Evolutionary conservation across 2,329 filamentous ascomycete species (phyloP).

Genomic region (Penicillium sp.): DNA sequence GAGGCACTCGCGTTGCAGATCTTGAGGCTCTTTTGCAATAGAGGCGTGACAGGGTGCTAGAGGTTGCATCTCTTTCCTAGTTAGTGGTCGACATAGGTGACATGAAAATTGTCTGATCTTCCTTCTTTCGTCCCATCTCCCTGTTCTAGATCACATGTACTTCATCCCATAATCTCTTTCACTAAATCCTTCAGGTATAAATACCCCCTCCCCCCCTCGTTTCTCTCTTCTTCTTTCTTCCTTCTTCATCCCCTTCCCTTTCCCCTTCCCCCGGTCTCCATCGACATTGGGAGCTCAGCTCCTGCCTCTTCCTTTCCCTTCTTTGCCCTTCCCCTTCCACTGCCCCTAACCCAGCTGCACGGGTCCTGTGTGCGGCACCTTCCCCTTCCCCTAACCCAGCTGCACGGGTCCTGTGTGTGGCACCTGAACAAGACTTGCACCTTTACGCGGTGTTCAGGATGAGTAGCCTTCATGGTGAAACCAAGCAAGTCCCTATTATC

Average conservation of each 20-base stretch:
- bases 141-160: too few relatives aligned
- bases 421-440: conserved; percentile 18
- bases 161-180: too few relatives aligned
- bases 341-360: conserved; percentile 7
- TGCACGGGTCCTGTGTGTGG: conserved; percentile 13
- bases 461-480: conserved; percentile 19
- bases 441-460: conserved; percentile 22
- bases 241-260: too few relatives aligned
- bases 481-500: conserved; percentile 10
- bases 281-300: too few relatives aligned
- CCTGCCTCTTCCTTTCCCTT: too few relatives aligned
- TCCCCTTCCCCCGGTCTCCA: too few relatives aligned
- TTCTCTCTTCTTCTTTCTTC: too few relatives aligned
- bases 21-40: conserved; percentile 40
- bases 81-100: background rate
- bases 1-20: conserved; percentile 54
- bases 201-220: too few relatives aligned
- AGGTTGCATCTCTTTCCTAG: background rate
- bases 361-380: conserved; percentile 12
- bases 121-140: too few relatives aligned
- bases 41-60: too few relatives aligned
- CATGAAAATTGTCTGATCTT: background rate
- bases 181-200: too few relatives aligned
- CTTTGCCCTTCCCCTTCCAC: too few relatives aligned
- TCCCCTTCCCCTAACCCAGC: background rate